These are phyloP conservation scores for Tillandsia fasciculata DNA, from an alignment of 176 grass and related monocot genomes.

Conservation along the genomic window DNA sequence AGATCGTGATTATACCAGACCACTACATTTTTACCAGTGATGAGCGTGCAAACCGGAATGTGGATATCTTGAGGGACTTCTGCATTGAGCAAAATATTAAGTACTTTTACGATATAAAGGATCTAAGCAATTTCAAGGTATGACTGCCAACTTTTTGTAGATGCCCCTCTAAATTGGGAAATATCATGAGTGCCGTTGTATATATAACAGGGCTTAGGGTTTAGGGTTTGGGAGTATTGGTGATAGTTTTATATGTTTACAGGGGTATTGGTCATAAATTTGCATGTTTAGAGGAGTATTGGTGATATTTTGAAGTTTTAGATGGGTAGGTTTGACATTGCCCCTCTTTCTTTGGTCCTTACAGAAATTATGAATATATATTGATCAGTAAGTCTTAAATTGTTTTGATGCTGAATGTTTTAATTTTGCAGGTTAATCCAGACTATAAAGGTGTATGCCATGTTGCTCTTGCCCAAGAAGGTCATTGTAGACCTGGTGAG, in stretches of 20 bases:
- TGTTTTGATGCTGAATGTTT: not conserved
- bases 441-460: constrained; percentile 98
- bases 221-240: too few species aligned
- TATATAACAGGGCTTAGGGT: not conserved
- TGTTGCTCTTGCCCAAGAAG: constrained; percentile 88
- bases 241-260: too few species aligned
- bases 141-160: not conserved
- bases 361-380: not conserved
- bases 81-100: constrained; percentile 75
- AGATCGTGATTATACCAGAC: constrained; percentile 89
- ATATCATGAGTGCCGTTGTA: not conserved
- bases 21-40: constrained; percentile 93
- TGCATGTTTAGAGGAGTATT: too few species aligned
- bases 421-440: constrained; percentile 67
- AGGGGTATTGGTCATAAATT: too few species aligned
- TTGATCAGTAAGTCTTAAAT: not conserved
- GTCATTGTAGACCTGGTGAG: constrained; percentile 91
- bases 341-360: too few species aligned
- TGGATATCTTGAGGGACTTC: constrained; percentile 86
- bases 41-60: constrained; percentile 83
- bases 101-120: constrained; percentile 94
- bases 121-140: constrained; percentile 72
- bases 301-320: too few species aligned
- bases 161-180: too few species aligned
- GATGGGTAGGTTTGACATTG: too few species aligned